Base-by-base conservation (phyloP, 2,329 filamentous ascomycete species). In the Aspergillus carbonarius region DNA sequence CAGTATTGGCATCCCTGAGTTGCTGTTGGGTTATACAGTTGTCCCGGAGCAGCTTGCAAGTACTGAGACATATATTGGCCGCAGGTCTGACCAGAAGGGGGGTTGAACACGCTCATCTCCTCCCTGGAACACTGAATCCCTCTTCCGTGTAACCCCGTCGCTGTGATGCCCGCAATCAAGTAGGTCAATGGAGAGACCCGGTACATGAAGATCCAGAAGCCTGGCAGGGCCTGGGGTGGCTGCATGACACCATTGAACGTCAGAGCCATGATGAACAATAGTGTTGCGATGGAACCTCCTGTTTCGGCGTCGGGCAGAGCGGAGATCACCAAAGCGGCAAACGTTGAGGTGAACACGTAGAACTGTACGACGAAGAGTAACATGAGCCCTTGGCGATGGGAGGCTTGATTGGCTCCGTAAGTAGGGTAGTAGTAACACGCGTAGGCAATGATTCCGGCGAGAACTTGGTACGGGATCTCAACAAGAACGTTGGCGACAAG, bases 121-220 rank as follows among this genome's bases (percentile, higher is more conserved):
- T 89, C 90, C 5, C 72, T 63, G 0, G 89, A 85, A 73, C 92
- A 96, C 0, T 72, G 65, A 32, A 93, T 86, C 0, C 76, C 50
- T 0, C 85, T 85, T 66, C 89, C 87, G 40, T 89, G 89, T 5
- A 96, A 78, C 3, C 85, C 90, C 0, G 84, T 84, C 0, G 88
- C 83, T 0, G 93, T 74, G 78, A 96, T 86, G 20, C 87, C 90
- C 9, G 83, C 83, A 25, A 93, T 85, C 15, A 95, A 78, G 72
- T 96, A 96, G 0, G 89, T 93, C 66, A 96, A 90, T 0, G 92
- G 92, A 0, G 88, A 92, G 50, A 92, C 77, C 48, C 89, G 85
- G 75, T 93, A 93, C 87, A 92, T 90, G 80, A 92, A 92, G 66
- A 88, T 87, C 89, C 90, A 93, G 81, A 93, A 92, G 5, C 84